Evolutionary conservation across 495 filamentous ascomycete species (phyloP), one percentile per base, ranked within the genome.

Genomic region (Penicillium taxi): DNA sequence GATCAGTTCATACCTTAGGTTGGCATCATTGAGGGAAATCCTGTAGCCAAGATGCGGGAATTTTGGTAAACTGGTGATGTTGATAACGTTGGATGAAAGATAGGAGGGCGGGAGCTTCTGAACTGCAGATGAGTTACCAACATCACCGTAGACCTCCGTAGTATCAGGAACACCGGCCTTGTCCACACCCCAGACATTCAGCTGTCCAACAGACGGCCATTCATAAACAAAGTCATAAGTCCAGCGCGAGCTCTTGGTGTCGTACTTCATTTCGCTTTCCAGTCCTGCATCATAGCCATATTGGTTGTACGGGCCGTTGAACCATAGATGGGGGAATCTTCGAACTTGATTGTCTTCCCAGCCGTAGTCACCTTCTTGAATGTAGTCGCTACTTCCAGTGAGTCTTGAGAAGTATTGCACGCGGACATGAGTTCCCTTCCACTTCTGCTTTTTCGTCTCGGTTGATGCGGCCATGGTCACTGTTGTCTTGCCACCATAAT

Each of bases 251-350:
- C 64, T 70, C 32, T 66, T 47, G 6, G 52, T 47, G 24, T 68
- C 54, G 23, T 70, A 64, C 14, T 63, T 41, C 70, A 83, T 75
- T 20, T 58, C 46, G 31, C 69, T 69, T 1, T 53, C 45, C 25
- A 79, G 39, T 9, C 79, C 79, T 8, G 67, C 57, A 45, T 82
- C 79, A 45, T 74, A 80, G 16, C 79, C 77, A 52, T 69, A 83
- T 35, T 73, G 58, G 51, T 83, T 82, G 55, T 68, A 81, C 1
- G 66, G 56, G 5, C 79, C 79, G 30, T 81, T 67, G 13, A 73
- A 48, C 60, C 63, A 81, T 36, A 81, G 45, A 51, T 81, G 72
- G 4, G 79, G 79, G 43, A 72, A 76, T 15, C 69, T 64, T 14
- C 79, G 67, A 0, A 59, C 51, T 2, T 34, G 25, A 6, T 48